These are phyloP conservation scores for Coemansia sp. DNA, from an alignment of 192 early-diverging fungal species.

Conservation along the genomic window DNA sequence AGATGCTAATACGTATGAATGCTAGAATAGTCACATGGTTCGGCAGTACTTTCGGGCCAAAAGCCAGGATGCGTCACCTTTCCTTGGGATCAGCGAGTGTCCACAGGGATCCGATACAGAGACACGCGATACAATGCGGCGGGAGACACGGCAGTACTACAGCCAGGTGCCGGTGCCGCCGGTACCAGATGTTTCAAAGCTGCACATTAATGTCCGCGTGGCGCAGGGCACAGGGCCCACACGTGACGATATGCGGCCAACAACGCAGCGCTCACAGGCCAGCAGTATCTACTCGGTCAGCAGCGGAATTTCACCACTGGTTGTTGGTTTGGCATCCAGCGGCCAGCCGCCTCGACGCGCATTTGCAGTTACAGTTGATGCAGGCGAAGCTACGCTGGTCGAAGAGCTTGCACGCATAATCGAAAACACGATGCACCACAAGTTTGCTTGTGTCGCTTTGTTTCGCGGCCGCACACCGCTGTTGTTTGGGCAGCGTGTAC, in stretches of 20 bases:
- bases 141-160: slow-evolving; percentile 8
- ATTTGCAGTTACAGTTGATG: neutral
- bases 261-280: slow-evolving; percentile 19
- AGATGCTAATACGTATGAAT: too few relatives aligned
- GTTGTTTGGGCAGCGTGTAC: slow-evolving; percentile 55
- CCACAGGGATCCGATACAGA: neutral
- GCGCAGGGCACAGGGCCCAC: slow-evolving; percentile 2
- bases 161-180: slow-evolving; percentile 13
- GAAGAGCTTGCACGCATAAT: slow-evolving; percentile 35
- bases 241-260: neutral
- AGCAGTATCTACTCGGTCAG: slow-evolving; percentile 11
- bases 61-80: slow-evolving; percentile 23
- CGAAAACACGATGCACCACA: slow-evolving; percentile 11
- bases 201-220: slow-evolving; percentile 17
- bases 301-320: slow-evolving; percentile 30
- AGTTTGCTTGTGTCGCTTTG: slow-evolving; percentile 47
- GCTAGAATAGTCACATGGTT: slow-evolving; percentile 10
- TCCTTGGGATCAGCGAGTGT: slow-evolving; percentile 20
- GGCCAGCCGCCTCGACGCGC: neutral
- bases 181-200: neutral
- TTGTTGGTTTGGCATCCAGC: slow-evolving; percentile 3
- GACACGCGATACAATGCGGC: slow-evolving; percentile 8
- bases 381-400: slow-evolving; percentile 8
- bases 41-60: slow-evolving; percentile 15
- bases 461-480: slow-evolving; percentile 47